Evolutionary conservation across 2,329 filamentous ascomycete species (phyloP), one percentile per base, ranked within the genome.

Genomic region (Calonectria hongkongensis): DNA sequence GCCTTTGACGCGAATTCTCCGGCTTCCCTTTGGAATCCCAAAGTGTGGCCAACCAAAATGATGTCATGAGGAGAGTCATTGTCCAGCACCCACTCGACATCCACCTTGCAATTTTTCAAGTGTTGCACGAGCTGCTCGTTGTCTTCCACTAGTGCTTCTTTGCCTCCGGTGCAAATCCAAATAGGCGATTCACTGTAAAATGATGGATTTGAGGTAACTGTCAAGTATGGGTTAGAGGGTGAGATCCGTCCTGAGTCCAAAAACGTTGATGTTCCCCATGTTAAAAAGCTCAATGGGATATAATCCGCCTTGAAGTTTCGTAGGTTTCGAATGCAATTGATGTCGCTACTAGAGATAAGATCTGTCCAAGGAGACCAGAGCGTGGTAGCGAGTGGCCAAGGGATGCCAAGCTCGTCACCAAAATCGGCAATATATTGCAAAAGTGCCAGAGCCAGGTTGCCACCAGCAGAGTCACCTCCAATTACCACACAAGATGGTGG

Each of bases 281-380:
- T 25, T 4, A 47, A 25, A 2, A 41, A 56, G 21, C n/a, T 58
- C 39, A 10, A 13, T 7, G 25, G 25, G 25, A 58, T 36, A 25
- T 60, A 60, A 21, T 60, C 54, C 8, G 13, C 33, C 8, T 60
- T 21, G 30, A 41, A 41, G 36, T 41, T 27, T 18, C 18, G 27
- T 13, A 60, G 25, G 36, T 13, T 25, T 9, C n/a, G 15, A 33
- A 58, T 45, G 16, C 28, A 28, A 13, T 33, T 6, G 21, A 12
- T 0, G 13, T 43, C 16, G 4, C 10, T 33, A 5, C 36, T 25
- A 15, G 16, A 4, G 4, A 28, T 16, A 2, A 67, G 16, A 12
- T 67, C 39, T 18, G 36, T 18, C 65, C 65, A 67, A n/a, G 65
- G 65, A 33, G 65, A 67, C 65, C 65, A 67, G 4, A 67, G 25